Percentiles rank a stretch among this genome's conserved stretches.
These are phyloP conservation scores for Thielaviopsis musarum DNA, from an alignment of 2,329 filamentous ascomycete species.

Conservation along the genomic window DNA sequence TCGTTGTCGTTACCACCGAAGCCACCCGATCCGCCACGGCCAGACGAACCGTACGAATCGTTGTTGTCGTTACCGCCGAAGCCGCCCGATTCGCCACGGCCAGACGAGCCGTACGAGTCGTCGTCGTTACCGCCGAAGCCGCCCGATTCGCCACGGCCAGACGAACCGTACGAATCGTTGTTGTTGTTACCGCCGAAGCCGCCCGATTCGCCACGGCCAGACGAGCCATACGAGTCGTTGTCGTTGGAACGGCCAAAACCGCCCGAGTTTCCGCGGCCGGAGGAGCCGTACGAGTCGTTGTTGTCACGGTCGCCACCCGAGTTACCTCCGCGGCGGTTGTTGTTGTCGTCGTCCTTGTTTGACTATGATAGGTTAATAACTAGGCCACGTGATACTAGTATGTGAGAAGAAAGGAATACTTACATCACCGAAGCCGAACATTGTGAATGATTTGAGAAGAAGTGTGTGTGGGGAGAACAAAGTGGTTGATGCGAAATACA, in stretches of 20 bases:
- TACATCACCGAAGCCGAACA: slow-evolving; percentile 9
- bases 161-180: background rate
- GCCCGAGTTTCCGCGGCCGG: slow-evolving; percentile 14
- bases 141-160: background rate
- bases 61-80: slow-evolving; percentile 14
- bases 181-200: slow-evolving; percentile 14
- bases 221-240: slow-evolving; percentile 15
- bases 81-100: slow-evolving; percentile 8
- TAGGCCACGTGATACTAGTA: background rate
- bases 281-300: background rate
- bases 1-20: background rate
- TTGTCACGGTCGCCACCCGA: background rate
- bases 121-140: background rate
- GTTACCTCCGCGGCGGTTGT: slow-evolving; percentile 14
- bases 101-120: background rate
- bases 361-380: background rate
- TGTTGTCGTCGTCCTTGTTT: slow-evolving; percentile 10
- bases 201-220: slow-evolving; percentile 12
- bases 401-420: background rate
- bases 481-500: background rate
- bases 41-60: background rate
- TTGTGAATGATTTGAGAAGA: background rate
- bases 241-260: slow-evolving; percentile 12
- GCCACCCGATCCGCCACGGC: background rate
- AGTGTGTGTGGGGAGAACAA: background rate